Evolutionary conservation across 441 rosid species (phyloP).

Genomic region (Hypseocharis bilobata): DNA sequence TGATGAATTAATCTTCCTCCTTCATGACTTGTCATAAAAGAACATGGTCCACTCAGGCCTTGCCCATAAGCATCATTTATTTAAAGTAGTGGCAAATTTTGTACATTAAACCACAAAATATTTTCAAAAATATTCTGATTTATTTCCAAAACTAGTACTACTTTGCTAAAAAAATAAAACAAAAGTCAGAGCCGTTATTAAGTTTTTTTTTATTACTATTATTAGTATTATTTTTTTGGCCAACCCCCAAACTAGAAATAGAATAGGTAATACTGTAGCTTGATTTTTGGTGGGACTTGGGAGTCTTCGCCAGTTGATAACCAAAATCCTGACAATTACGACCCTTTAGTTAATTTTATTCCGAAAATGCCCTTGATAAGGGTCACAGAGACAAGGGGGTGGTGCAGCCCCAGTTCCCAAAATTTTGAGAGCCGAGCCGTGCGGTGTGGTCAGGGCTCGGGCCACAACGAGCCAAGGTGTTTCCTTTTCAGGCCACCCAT

Average conservation of each 20-base stretch:
- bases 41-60: background rate
- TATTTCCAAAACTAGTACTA: background rate
- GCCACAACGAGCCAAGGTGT: constrained; percentile 11
- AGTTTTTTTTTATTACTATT: too few species aligned
- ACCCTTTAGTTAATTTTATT: background rate
- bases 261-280: too few species aligned
- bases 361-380: constrained; percentile 6
- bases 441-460: constrained; percentile 6
- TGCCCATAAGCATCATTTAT: background rate
- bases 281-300: background rate
- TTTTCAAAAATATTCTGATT: background rate
- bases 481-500: background rate
- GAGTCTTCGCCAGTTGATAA: constrained; percentile 1
- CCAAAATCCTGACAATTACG: background rate
- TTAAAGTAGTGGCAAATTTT: background rate
- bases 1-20: too few species aligned
- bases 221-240: background rate
- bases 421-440: background rate
- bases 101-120: too few species aligned
- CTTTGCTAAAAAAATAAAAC: background rate
- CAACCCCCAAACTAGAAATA: background rate
- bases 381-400: background rate
- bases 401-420: background rate
- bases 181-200: background rate
- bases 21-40: too few species aligned